Evolutionary conservation across 1,284 basidiomycete species (phyloP), one percentile per base, ranked within the genome.

Genomic region (Ustilago curta): DNA sequence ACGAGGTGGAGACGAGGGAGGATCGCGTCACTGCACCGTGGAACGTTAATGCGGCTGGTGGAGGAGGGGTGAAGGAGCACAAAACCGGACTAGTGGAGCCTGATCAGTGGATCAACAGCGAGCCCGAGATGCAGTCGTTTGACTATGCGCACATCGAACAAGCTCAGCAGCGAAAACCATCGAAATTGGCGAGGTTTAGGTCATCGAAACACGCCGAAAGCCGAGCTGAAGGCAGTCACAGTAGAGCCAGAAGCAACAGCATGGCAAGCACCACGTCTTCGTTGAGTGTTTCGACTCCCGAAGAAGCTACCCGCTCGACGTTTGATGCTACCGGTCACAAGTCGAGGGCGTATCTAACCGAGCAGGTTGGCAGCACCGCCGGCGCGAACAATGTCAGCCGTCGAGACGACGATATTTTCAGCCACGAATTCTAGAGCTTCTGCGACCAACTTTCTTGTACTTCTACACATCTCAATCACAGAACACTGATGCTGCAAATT

Each of bases 41-140:
- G 65, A 44, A 61, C 8, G 54, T 58, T 8, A 39, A 59, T n/a
- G 42, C 40, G 32, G 35, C 35, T 12, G 19, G 18, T 16, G 45
- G 37, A 1, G 35, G 14, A 8, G 23, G 29, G n/a, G 27, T 66
- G 18, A 47, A 23, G 14, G 42, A 42, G 8, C 55, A 71, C 11
- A 65, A 53, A 39, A 71, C 63, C 3, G 69, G 62, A 0, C 9
- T 71, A 35, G 58, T 71, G 7, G 69, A 71, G 25, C 54, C 61
- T 5, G 69, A 71, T 43, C 44, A 59, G 39, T 71, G 59, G 58
- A 71, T 71, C 59, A 71, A 71, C 44, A 27, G 49, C 7, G 68
- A 68, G 23, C 37, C 65, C 0, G n/a, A 32, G 12, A 54, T 48
- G 25, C 29, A 50, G 0, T 42, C 29, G 40, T 62, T 39, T 16